Evolutionary conservation across 352 stramenopile species (phyloP).

Genomic region (Pythium aphanidermatum): DNA sequence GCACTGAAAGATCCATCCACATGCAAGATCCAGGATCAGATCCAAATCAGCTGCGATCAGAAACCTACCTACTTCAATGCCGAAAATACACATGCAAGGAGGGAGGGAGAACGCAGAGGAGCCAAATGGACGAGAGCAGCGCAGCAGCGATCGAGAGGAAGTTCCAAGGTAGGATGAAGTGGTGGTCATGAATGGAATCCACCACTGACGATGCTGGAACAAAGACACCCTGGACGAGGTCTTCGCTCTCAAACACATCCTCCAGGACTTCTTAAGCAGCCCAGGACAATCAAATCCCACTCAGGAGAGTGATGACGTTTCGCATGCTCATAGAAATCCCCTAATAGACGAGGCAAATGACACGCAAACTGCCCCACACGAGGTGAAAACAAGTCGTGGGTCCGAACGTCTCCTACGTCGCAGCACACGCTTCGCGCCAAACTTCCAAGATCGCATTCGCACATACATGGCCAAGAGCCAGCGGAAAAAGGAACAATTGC

Average conservation of each 20-base stretch:
- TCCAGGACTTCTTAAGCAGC: slow-evolving; percentile 24
- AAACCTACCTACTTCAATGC: too few relatives aligned
- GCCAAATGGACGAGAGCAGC: neutral
- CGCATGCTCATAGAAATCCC: too few relatives aligned
- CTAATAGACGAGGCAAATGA: slow-evolving; percentile 3
- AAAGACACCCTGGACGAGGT: slow-evolving; percentile 55
- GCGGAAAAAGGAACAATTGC: slow-evolving; percentile 42
- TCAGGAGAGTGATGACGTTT: too few relatives aligned
- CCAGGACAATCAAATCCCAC: neutral
- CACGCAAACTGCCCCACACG: too few relatives aligned
- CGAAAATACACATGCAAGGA: too few relatives aligned
- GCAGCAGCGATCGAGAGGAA: slow-evolving; percentile 30
- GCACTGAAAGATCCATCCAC: too few relatives aligned
- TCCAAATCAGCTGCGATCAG: too few relatives aligned
- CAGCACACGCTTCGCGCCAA: slow-evolving; percentile 45
- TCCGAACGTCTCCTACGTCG: slow-evolving; percentile 37
- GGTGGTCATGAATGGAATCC: neutral
- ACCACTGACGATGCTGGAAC: neutral
- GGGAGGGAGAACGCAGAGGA: too few relatives aligned
- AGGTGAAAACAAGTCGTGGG: slow-evolving; percentile 14
- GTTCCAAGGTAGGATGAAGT: slow-evolving; percentile 26
- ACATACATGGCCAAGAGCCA: slow-evolving; percentile 33
- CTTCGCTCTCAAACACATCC: slow-evolving; percentile 42
- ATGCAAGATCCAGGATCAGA: too few relatives aligned
- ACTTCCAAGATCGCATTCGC: slow-evolving; percentile 60